These are phyloP conservation scores for Cladobotryum mycophilum DNA, from an alignment of 2,329 filamentous ascomycete genomes.

Conservation along the genomic window DNA sequence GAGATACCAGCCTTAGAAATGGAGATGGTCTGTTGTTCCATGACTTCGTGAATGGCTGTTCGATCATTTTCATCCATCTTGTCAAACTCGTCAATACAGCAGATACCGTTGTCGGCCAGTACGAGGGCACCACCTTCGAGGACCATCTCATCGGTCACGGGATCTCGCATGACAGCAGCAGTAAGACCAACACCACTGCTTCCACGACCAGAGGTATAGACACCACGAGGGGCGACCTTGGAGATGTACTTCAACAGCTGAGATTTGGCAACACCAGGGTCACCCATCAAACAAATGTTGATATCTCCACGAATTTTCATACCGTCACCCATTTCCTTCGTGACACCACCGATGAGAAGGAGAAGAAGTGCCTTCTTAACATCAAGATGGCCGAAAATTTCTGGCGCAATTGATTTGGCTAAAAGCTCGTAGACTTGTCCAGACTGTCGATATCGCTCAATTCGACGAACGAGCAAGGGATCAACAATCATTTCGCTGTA, in stretches of 20 bases:
- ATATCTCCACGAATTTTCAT: slow-evolving; percentile 99
- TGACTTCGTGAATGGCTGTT: slow-evolving; percentile 80
- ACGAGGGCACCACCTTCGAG: slow-evolving; percentile 75
- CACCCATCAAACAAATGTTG: slow-evolving; percentile 98
- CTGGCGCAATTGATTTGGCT: slow-evolving; percentile 90
- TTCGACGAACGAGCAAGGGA: slow-evolving; percentile 69
- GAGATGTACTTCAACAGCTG: slow-evolving; percentile 97
- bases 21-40: slow-evolving; percentile 83
- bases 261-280: slow-evolving; percentile 98
- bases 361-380: slow-evolving; percentile 98
- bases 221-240: slow-evolving; percentile 90
- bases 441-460: slow-evolving; percentile 76
- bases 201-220: slow-evolving; percentile 76
- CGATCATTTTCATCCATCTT: slow-evolving; percentile 84
- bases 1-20: slow-evolving; percentile 70
- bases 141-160: slow-evolving; percentile 79
- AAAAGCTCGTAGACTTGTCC: slow-evolving; percentile 95
- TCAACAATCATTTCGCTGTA: slow-evolving; percentile 91
- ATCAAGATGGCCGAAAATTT: slow-evolving; percentile 93
- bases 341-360: slow-evolving; percentile 90
- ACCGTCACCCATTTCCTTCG: slow-evolving; percentile 92
- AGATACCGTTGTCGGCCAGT: slow-evolving; percentile 75
- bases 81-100: slow-evolving; percentile 83
- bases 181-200: slow-evolving; percentile 78
- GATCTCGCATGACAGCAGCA: slow-evolving; percentile 76